A percentile compares a stretch with the other conserved stretches of the same genome.
phyloP scores from a whole-genome alignment of 192 early-diverging fungal genomes.

The Umbelopsis ramanniana region DNA sequence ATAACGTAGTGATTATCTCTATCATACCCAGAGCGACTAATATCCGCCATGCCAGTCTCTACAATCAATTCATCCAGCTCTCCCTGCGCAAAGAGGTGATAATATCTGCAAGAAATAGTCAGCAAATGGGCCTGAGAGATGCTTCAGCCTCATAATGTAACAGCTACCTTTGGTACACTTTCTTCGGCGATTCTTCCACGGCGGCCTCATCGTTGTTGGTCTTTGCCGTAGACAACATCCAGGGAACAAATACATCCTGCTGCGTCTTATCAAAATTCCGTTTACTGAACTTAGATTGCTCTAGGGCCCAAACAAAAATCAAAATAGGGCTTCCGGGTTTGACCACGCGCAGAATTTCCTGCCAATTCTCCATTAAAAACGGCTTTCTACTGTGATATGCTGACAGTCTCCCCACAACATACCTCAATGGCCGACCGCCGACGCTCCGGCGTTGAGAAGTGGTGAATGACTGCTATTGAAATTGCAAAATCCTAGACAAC shows the following conservation, averaged over 20 bases:
- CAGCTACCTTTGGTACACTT: slow-evolving; percentile 53
- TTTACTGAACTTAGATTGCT: slow-evolving; percentile 75
- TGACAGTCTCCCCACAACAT: neutral
- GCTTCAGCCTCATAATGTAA: neutral
- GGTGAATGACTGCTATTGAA: slow-evolving; percentile 97
- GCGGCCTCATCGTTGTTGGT: slow-evolving; percentile 36
- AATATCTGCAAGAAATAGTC: slow-evolving; percentile 67
- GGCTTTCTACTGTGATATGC: neutral
- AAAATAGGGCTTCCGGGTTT: slow-evolving; percentile 70
- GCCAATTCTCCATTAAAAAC: neutral
- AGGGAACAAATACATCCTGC: slow-evolving; percentile 95
- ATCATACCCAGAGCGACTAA: slow-evolving; percentile 86
- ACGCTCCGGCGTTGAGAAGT: slow-evolving; percentile 82
- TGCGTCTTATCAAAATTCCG: slow-evolving; percentile 76
- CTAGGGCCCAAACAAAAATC: slow-evolving; percentile 97
- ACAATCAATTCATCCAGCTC: slow-evolving; percentile 79
- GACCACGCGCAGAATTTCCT: slow-evolving; percentile 82
- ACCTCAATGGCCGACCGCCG: slow-evolving; percentile 70
- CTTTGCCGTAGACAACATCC: slow-evolving; percentile 69
- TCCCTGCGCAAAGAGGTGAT: slow-evolving; percentile 88
- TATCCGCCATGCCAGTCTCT: slow-evolving; percentile 51
- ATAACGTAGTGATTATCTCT: slow-evolving; percentile 96
- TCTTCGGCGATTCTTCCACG: slow-evolving; percentile 30
- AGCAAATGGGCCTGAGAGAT: neutral
- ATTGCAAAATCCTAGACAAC: slow-evolving; percentile 82